Base-by-base conservation (phyloP, 2,329 filamentous ascomycete genomes). In the Dactylellina haptotyla region DNA sequence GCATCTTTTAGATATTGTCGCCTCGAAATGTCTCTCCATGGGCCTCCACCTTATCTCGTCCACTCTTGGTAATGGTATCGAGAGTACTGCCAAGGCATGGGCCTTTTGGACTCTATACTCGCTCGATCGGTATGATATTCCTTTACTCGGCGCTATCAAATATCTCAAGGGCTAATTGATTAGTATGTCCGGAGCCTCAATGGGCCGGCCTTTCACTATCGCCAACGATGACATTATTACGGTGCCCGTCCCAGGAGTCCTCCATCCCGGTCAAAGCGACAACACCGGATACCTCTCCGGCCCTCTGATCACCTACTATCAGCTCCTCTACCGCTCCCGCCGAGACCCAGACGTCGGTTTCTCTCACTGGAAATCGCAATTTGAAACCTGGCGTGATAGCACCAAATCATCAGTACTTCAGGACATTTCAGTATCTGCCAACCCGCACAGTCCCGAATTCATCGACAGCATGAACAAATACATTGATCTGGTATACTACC, bases 31-130 rank as follows among this genome's bases (percentile, higher is more conserved):
- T 54, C 28, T 73, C 10, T 66, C 69, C 3, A 66, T 62, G 61
- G 69, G 69, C 6, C 43, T 64, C 10, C 69, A 73, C 39, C 61
- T 73, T 3, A 57, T 73, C 26, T 66, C 69, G 1, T 73, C 69
- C 0, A 51, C 69, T n/a, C 16, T 73, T 1, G 69, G 69, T 3
- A 73, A 73, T 12, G 69, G 69, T 8, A 57, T 73, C 18, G 69
- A 73, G 34, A 59, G 69, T 18, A 62, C 61, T 1, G 46, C 69
- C 18, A 64, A 65, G 30, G 53, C 41, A n/a, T 73, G 69, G 69
- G 61, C 69, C 9, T 73, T 73, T 16, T 73, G 69, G 69, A 73
- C 69, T 2, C 48, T 73, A 10, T 73, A 73, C 30, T 73, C 69
- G 9, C 69, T 73, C n/a, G 69, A 73, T 45, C 61, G 69, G 67